Conservation (phyloP, 176 grass and related monocot genomes). For the Olyra latifolia region DNA sequence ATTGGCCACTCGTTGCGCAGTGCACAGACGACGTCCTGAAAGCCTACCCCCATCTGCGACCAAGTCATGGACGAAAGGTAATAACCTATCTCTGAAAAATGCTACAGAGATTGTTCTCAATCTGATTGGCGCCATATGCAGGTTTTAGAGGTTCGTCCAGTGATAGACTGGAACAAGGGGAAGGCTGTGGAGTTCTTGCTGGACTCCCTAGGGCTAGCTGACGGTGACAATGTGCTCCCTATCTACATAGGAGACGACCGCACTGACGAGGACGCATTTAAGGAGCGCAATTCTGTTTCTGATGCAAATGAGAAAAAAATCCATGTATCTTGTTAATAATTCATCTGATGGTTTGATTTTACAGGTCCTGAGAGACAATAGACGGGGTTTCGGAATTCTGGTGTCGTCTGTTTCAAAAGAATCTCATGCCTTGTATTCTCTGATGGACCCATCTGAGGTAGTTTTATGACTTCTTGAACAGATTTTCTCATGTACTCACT, state of each 20-base stretch:
- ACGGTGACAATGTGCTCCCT: conserved; percentile 39
- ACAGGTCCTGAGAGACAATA: conserved; percentile 40
- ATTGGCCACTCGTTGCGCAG: conserved; percentile 37
- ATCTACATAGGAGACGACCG: conserved; percentile 63
- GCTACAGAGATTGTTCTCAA: background rate
- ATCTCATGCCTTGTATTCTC: conserved; percentile 44
- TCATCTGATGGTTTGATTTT: background rate
- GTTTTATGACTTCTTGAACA: background rate
- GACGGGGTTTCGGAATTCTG: conserved; percentile 49
- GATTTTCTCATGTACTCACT: background rate
- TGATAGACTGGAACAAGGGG: conserved; percentile 65
- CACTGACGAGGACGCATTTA: conserved; percentile 64
- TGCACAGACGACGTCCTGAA: conserved; percentile 40
- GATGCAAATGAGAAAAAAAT: background rate
- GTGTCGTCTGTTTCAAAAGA: conserved; percentile 58
- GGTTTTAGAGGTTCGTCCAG: conserved; percentile 65
- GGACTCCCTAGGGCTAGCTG: conserved; percentile 48
- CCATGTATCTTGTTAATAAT: background rate
- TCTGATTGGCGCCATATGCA: background rate
- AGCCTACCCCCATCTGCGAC: conserved; percentile 36
- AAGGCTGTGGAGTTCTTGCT: conserved; percentile 69
- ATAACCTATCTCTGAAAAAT: background rate
- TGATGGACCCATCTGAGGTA: conserved; percentile 55
- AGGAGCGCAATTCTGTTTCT: conserved; percentile 13
- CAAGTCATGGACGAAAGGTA: conserved; percentile 62